Evolutionary conservation across 306 rosid genomes (phyloP), one percentile per base, ranked within the genome.

Genomic region (Casuarina cunninghamiana): DNA sequence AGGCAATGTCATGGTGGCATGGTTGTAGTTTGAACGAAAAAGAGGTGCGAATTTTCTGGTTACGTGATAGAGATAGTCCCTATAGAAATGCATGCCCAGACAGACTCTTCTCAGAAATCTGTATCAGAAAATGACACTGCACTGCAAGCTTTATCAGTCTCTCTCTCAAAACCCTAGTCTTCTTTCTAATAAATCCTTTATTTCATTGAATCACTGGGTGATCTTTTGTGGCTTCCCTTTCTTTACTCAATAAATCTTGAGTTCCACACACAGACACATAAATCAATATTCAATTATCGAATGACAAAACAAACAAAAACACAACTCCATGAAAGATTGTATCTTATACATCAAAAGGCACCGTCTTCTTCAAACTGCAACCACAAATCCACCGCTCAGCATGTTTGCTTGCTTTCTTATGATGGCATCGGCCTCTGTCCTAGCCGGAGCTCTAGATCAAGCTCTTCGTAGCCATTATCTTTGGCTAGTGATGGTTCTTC

Each of bases 391-490:
- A 74, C 38, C 82, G 66, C 54, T 6, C 69, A 69, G 42, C 17
- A 13, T 5, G 63, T 62, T 69, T 53, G 32, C 53, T 80, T 63
- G 62, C 71, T 86, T 26, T 71, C 13, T 85, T 79, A 89, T 44
- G 87, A 72, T 49, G 89, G 83, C 37, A 82, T 53, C 53, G 95
- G 94, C 55, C 87, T 83, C 15, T 89, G 87, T 19, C 98, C 97
- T 1, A 94, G 86, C 43, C 97, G 88, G 12, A 94, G 97, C 93
- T 94, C 98, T 54, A 94, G 89, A 90, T 94, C 97, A 84, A 94
- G 86, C 76, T 90, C 97, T 83, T 89, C 93, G 17, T 75, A 76
- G 42, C 62, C 77, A 58, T 75, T 77, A 26, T 81, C 58, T 13
- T 42, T 32, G 53, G 81, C 74, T 49, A 61, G 46, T 51, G 75